A percentile compares a stretch with the other conserved stretches of the same genome.
phyloP scores from a whole-genome alignment of 306 rosid genomes.

The Crotalaria pallida region DNA sequence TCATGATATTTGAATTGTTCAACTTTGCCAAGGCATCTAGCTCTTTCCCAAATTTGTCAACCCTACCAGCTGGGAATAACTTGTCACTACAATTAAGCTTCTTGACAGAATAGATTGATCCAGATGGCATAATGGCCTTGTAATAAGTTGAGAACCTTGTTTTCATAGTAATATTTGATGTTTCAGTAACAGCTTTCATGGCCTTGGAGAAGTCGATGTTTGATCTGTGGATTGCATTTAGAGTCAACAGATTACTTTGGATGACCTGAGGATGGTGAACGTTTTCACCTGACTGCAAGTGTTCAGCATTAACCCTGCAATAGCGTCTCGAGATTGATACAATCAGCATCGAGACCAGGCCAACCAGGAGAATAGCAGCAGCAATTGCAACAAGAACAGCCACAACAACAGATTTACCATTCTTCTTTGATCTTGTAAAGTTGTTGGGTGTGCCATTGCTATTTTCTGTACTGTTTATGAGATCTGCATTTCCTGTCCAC shows the following conservation, averaged over 20 bases:
- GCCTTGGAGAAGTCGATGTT: slow-evolving; percentile 68
- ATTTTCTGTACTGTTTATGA: background rate
- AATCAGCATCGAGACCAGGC: slow-evolving; percentile 30
- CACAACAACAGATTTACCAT: slow-evolving; percentile 27
- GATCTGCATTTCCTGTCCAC: slow-evolving; percentile 15
- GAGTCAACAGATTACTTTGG: slow-evolving; percentile 49
- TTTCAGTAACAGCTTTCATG: slow-evolving; percentile 57
- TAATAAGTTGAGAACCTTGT: slow-evolving; percentile 83
- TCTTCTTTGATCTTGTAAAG: background rate
- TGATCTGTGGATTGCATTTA: slow-evolving; percentile 65
- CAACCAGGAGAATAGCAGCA: slow-evolving; percentile 41
- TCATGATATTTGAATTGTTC: slow-evolving; percentile 89
- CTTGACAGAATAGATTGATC: slow-evolving; percentile 65
- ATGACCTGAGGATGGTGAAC: slow-evolving; percentile 39
- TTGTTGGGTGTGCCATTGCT: background rate
- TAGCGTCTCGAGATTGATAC: slow-evolving; percentile 35
- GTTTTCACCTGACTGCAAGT: slow-evolving; percentile 34
- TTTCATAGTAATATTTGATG: slow-evolving; percentile 54
- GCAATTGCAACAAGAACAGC: slow-evolving; percentile 44
- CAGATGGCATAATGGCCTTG: slow-evolving; percentile 67
- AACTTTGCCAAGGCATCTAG: slow-evolving; percentile 61
- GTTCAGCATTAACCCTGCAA: slow-evolving; percentile 43
- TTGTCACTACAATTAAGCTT: slow-evolving; percentile 79
- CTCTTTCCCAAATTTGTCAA: slow-evolving; percentile 49
- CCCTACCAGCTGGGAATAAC: slow-evolving; percentile 53